Percentiles rank a stretch among this genome's conserved stretches.
Evolutionary conservation across 495 filamentous ascomycete species (phyloP).

Genomic region (Penicillium goetzii): DNA sequence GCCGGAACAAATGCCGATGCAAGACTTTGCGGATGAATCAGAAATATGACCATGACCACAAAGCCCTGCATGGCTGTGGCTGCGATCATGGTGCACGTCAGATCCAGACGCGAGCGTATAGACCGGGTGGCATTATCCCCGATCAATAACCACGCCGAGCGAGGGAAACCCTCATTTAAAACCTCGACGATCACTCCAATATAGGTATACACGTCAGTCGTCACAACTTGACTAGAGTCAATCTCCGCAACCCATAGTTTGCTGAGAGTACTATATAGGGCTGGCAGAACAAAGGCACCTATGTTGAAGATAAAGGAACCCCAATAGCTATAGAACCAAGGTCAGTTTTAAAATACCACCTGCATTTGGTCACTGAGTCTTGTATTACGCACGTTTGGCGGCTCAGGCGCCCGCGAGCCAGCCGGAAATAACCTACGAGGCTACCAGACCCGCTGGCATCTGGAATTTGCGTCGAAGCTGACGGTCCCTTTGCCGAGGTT

Average conservation of each 20-base stretch:
- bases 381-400: constrained; percentile 6
- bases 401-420: not conserved
- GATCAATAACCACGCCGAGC: constrained; percentile 72
- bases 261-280: constrained; percentile 68
- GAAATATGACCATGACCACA: constrained; percentile 64
- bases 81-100: constrained; percentile 67
- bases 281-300: constrained; percentile 65
- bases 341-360: constrained; percentile 1
- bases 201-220: constrained; percentile 67
- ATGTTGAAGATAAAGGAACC: constrained; percentile 68
- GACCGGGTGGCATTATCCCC: constrained; percentile 64
- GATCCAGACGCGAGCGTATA: constrained; percentile 53
- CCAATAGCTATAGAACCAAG: constrained; percentile 43
- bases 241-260: constrained; percentile 79
- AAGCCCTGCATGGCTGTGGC: constrained; percentile 60
- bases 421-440: not conserved
- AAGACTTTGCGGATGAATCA: constrained; percentile 55
- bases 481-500: constrained; percentile 1
- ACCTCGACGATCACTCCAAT: constrained; percentile 72
- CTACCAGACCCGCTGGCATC: constrained; percentile 4
- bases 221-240: constrained; percentile 65
- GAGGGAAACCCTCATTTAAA: constrained; percentile 74
- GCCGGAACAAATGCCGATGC: constrained; percentile 65
- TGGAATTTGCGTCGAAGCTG: constrained; percentile 4
- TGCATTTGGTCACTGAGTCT: not conserved